Base-by-base conservation (phyloP, 371 early-diverging fungal species). In the Dinochytrium kinnereticum region DNA sequence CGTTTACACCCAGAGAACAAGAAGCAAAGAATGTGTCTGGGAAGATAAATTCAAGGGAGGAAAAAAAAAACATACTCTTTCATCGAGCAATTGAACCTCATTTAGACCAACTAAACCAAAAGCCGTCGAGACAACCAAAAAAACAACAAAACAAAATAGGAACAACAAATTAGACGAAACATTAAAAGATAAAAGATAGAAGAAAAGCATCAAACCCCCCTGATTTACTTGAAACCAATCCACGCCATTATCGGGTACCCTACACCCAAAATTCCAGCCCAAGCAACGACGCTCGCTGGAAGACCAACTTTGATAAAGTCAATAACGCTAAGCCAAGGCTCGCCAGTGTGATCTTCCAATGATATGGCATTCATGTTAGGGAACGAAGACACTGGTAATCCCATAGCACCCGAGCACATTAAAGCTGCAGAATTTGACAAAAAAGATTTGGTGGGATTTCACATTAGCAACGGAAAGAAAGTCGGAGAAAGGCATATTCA, bases 301-400 rank as follows among this genome's bases (percentile, higher is more conserved):
- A 96, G 71, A 40, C 98, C 98, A 19, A 89, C 90, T 72, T 88
- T 88, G 61, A 97, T 70, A 73, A 98, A 97, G 80, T 98, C 98
- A 51, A 78, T 78, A 1, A 95, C 92, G 33, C 75, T 80, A 57
- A 98, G 80, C 76, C 95, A 98, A 33, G 93, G 94, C 59, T 85
- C 87, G n/a, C 98, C 98, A 49, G 92, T 88, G 1, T 88, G 89
- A 80, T 96, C 95, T 83, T 98, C 98, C 78, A 95, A 84, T 86
- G 94, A 92, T 61, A 96, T 90, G 17, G 97, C 96, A 69, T 93
- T 94, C 95, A 98, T 97, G 77, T 98, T 98, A 0, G 98, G 98
- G 82, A 95, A 97, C 0, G 80, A 82, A 19, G 84, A 94, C 2
- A 98, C 94, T 0, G 96, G 98, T 1, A 98, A 83, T 0, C 94